Percentiles rank a stretch among this genome's conserved stretches.
Evolutionary conservation across 1,139 yeast genomes (phyloP).

Genomic region (Kodamaea anthophila): DNA sequence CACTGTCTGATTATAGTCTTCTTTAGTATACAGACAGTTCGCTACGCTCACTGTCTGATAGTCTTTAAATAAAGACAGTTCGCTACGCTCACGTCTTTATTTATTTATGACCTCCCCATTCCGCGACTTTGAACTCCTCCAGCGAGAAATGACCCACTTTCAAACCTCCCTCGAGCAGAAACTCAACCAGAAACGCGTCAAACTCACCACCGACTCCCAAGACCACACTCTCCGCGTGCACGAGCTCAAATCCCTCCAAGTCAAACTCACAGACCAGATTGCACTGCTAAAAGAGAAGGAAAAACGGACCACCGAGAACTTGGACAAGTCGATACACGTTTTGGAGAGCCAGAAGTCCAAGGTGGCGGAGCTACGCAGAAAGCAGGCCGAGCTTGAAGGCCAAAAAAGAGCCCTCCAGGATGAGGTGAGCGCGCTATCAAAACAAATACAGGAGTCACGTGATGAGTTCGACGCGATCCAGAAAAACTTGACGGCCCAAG

Average conservation of each 20-base stretch:
- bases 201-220: constrained; percentile 25
- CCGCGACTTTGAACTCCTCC: constrained; percentile 23
- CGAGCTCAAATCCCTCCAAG: constrained; percentile 25
- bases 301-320: constrained; percentile 17
- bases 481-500: constrained; percentile 19
- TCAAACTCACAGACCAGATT: constrained; percentile 20
- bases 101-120: constrained; percentile 8
- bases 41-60: no score
- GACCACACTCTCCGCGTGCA: constrained; percentile 23
- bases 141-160: constrained; percentile 27
- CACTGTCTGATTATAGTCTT: neutral
- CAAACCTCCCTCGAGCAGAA: constrained; percentile 20
- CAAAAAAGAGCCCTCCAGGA: constrained; percentile 20
- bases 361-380: constrained; percentile 22
- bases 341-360: constrained; percentile 12
- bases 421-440: constrained; percentile 22
- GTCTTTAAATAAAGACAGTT: neutral
- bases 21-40: neutral
- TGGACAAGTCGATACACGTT: constrained; percentile 14
- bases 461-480: constrained; percentile 16
- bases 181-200: constrained; percentile 21
- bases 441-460: constrained; percentile 17
- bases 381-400: constrained; percentile 17
- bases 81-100: no score
- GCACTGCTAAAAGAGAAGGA: constrained; percentile 13